Base-by-base conservation (phyloP, 306 rosid species). In the Arachis stenosperma region DNA sequence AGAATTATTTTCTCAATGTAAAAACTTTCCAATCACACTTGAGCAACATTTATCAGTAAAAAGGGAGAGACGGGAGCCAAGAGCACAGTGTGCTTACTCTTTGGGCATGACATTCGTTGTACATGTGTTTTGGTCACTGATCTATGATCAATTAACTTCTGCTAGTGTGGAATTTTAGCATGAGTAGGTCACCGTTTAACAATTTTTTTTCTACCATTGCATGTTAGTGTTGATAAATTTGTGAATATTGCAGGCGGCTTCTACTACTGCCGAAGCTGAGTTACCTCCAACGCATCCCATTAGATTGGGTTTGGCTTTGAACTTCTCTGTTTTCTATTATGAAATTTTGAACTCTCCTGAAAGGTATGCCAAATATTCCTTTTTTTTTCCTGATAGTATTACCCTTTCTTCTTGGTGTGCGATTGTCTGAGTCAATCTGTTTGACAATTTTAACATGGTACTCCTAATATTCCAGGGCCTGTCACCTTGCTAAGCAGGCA, bases 311-410 rank as follows among this genome's bases (percentile, higher is more conserved):
- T 69, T 90, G 78, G 90, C 92, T 51, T 76, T 87, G 79, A 87
- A 90, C 81, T 87, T 80, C 71, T 90, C 96, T 30, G 96, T 90
- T 67, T 90, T 90, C 54, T 86, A 87, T 83, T 90, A 86, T 67
- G 96, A 90, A 68, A 90, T 90, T 75, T 82, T 85, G 69, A 87
- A 87, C 77, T 90, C 90, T 64, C 79, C 92, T 46, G 96, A 90
- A 80, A 84, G 96, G 92, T 86, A 82, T 68, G 68, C 51, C 33
- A 42, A 62, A 57, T 42, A 8, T 71, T 40, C 27, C 27, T 53
- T n/a, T 29, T n/a, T 29, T 61, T 40, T 62, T 46, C 53, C 29
- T 14, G 43, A 9, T 46, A 2, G 42, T 12, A 6, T 50, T 50
- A 22, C 61, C 54, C 47, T 7, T 64, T 8, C 50, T 50, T 70